phyloP scores from a whole-genome alignment of 2,329 filamentous ascomycete genomes.

The Hypoxylon sp. region DNA sequence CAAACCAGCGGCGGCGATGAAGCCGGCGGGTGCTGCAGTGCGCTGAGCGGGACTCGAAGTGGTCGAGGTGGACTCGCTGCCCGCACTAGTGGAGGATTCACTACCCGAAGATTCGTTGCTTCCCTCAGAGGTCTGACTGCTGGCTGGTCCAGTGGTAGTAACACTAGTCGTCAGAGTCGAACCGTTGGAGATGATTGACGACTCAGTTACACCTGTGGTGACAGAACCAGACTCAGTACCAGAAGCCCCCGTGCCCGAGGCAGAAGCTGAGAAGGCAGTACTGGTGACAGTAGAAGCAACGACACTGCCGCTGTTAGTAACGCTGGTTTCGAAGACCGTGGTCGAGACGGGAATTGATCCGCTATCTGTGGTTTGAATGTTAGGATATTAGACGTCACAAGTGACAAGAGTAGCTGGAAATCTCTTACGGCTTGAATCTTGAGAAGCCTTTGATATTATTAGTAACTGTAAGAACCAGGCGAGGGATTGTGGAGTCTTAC shows the following conservation, averaged over 20 bases:
- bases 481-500: constrained; percentile 15
- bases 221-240: constrained; percentile 41
- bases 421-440: constrained; percentile 30
- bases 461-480: constrained; percentile 9
- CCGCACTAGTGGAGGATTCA: constrained; percentile 8
- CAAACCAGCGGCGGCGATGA: constrained; percentile 51
- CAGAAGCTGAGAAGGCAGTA: constrained; percentile 44
- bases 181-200: constrained; percentile 40
- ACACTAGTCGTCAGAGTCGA: constrained; percentile 44
- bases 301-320: constrained; percentile 30
- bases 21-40: constrained; percentile 50
- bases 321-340: constrained; percentile 31
- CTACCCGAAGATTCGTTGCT: constrained; percentile 10
- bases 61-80: constrained; percentile 16
- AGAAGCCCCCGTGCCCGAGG: constrained; percentile 38
- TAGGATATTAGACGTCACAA: constrained; percentile 30
- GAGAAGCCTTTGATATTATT: constrained; percentile 25
- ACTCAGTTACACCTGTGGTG: constrained; percentile 41
- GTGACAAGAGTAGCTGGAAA: constrained; percentile 29
- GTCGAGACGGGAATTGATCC: constrained; percentile 35
- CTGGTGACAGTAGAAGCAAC: constrained; percentile 42
- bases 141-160: constrained; percentile 41
- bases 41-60: constrained; percentile 40
- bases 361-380: constrained; percentile 10
- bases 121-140: constrained; percentile 30